phyloP scores from a whole-genome alignment of 148 eudicot genomes.

The Tetragonia tetragonoides region DNA sequence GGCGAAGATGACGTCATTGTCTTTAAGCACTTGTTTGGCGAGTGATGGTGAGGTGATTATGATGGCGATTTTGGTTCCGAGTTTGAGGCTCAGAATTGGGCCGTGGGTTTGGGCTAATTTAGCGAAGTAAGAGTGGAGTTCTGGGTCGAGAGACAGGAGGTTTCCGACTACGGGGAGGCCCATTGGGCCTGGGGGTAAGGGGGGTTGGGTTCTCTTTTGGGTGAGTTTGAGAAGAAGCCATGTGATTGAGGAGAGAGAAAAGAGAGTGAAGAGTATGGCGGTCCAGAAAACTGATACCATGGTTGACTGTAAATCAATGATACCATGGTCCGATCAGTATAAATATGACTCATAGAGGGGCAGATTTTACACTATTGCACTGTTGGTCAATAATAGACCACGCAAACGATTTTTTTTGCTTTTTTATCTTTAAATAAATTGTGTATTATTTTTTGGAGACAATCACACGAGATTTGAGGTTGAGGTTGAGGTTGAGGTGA shows the following conservation, averaged over 20 bases:
- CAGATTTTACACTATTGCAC: too few species aligned
- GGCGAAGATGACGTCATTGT: slow-evolving; percentile 56
- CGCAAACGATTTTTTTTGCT: too few species aligned
- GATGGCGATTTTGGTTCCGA: slow-evolving; percentile 48
- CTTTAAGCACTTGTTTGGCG: slow-evolving; percentile 58
- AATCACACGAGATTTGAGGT: too few species aligned
- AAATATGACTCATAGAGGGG: too few species aligned
- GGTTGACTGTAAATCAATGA: background rate
- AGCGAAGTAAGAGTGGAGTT: slow-evolving; percentile 61
- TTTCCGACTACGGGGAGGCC: slow-evolving; percentile 60
- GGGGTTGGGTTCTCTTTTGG: slow-evolving; percentile 6
- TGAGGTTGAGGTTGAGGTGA: too few species aligned
- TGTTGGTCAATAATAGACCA: too few species aligned
- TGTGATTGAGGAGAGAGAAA: background rate
- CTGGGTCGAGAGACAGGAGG: slow-evolving; percentile 59
- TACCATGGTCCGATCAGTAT: too few species aligned
- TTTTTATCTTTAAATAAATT: too few species aligned
- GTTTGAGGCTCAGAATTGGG: slow-evolving; percentile 49
- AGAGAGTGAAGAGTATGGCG: slow-evolving; percentile 2
- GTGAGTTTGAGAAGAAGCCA: background rate
- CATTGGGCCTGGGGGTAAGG: slow-evolving; percentile 55
- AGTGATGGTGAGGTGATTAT: slow-evolving; percentile 45
- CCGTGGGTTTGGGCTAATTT: slow-evolving; percentile 46
- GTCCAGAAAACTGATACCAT: background rate
- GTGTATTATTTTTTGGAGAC: too few species aligned